Percentiles rank a stretch among this genome's conserved stretches.
Evolutionary conservation across 176 grass and related monocot species (phyloP).

Genomic region (Triticum monococcum): DNA sequence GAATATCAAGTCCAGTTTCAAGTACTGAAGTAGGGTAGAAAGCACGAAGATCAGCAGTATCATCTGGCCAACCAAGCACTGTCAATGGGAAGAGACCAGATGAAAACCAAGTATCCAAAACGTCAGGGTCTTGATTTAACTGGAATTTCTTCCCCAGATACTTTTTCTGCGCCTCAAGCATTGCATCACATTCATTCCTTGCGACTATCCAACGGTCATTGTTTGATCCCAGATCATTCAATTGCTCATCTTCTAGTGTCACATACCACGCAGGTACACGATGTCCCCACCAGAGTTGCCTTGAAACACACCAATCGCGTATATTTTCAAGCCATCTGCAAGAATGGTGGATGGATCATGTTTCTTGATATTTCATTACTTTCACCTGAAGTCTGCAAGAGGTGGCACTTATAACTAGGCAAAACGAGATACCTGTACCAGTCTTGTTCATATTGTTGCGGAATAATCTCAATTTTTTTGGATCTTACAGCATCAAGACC

Average conservation of each 20-base stretch:
- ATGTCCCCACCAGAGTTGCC: conserved; percentile 95
- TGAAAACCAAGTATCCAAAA: conserved; percentile 91
- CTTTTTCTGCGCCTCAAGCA: conserved; percentile 52
- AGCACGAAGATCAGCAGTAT: conserved; percentile 57
- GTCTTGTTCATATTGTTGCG: conserved; percentile 85
- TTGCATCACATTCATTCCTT: conserved; percentile 70
- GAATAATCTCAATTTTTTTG: conserved; percentile 89
- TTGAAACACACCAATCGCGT: conserved; percentile 88
- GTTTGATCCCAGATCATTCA: conserved; percentile 61
- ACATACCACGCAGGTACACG: conserved; percentile 91
- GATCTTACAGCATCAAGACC: conserved; percentile 73
- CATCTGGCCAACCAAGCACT: conserved; percentile 80
- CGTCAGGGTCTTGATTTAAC: conserved; percentile 80
- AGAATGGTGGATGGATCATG: not conserved
- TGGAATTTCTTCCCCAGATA: conserved; percentile 58
- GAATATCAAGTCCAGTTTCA: conserved; percentile 86
- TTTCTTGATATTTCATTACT: not conserved
- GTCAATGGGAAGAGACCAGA: conserved; percentile 82
- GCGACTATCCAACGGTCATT: conserved; percentile 80
- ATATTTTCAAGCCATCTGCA: conserved; percentile 87
- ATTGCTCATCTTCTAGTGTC: conserved; percentile 59
- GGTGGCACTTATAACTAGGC: not conserved
- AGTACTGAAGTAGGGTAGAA: conserved; percentile 89
- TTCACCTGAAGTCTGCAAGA: not conserved
- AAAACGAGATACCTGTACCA: conserved; percentile 64